Conservation (phyloP, 1,139 yeast genomes). For the Zygotorulaspora mrakii region DNA sequence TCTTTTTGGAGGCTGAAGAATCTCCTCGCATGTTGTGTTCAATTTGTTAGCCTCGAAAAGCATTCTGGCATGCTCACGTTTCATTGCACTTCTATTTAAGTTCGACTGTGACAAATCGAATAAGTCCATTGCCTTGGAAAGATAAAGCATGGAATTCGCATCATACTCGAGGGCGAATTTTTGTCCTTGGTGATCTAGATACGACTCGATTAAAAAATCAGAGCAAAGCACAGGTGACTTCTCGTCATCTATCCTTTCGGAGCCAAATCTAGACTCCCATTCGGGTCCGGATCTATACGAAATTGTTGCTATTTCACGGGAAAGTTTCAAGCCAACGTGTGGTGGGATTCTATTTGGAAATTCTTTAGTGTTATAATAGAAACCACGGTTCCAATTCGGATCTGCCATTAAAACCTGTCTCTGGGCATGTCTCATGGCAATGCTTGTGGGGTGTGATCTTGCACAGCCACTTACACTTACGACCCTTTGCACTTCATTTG, state of each 20-base stretch:
- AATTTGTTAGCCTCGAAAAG: constrained; percentile 26
- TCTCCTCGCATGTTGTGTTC: constrained; percentile 13
- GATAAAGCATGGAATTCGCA: constrained; percentile 81
- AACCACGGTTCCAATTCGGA: constrained; percentile 91
- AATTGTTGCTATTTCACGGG: constrained; percentile 90
- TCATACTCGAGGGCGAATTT: constrained; percentile 89
- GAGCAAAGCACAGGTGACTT: constrained; percentile 86
- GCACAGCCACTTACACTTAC: constrained; percentile 88
- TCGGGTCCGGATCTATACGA: constrained; percentile 95
- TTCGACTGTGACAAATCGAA: constrained; percentile 69
- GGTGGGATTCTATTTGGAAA: constrained; percentile 62
- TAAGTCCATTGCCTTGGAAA: constrained; percentile 91
- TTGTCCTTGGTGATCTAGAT: constrained; percentile 91
- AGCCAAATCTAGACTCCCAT: constrained; percentile 91
- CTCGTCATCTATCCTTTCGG: constrained; percentile 79
- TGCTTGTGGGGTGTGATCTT: constrained; percentile 87
- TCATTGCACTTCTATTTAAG: constrained; percentile 43
- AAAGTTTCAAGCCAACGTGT: constrained; percentile 90
- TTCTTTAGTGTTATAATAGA: constrained; percentile 51
- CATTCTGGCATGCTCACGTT: constrained; percentile 42
- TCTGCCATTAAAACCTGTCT: constrained; percentile 92
- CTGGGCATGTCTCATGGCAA: constrained; percentile 90
- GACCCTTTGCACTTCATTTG: constrained; percentile 66
- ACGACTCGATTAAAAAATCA: constrained; percentile 86
- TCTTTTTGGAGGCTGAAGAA: constrained; percentile 1